Evolutionary conservation across 164 flowering plant genomes (phyloP), one percentile per base, ranked within the genome.

Genomic region (Vitis labrusca): DNA sequence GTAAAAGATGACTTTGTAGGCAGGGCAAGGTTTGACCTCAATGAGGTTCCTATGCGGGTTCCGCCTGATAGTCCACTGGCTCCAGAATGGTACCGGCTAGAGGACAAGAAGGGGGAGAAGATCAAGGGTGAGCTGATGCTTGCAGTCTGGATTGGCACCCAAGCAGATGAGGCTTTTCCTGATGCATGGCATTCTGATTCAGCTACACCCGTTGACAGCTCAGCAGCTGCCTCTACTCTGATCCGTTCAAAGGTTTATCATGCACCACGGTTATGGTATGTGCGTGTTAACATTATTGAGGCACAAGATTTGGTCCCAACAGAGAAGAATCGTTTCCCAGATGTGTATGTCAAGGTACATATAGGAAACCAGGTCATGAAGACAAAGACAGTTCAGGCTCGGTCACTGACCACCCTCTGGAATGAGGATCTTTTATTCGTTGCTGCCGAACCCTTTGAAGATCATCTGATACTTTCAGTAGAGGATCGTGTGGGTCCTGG

Each of bases 151-250:
- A 85, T 93, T 57, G 98, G 98, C 13, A 93, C 98, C 2, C 98
- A 93, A 71, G 97, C 98, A 17, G 97, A 93, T 64, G 97, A 93
- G 75, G 92, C 97, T 16, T 94, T 90, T 76, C 82, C 93, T 19
- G 97, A 94, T 74, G 97, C 98, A 14, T 92, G 94, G 93, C 98
- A 89, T 73, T 92, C 98, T 61, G 98, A 94, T 76, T 89, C 97
- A 54, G 89, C 86, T n/a, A 77, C 86, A 6, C 84, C 91, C 5
- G 32, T 80, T 63, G 92, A 85, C 61, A 80, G 86, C 74, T 79
- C 89, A 10, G 78, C 86, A 10, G 76, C 82, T 58, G 64, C 82
- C 9, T 83, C 82, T 2, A 66, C 90, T 10, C 74, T 75, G 49
- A 80, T 91, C 23, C 88, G 97, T 48, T 92, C 98, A 2, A 94